Conservation (phyloP, 305 asterid genomes). For the Fraxinus latifolia region DNA sequence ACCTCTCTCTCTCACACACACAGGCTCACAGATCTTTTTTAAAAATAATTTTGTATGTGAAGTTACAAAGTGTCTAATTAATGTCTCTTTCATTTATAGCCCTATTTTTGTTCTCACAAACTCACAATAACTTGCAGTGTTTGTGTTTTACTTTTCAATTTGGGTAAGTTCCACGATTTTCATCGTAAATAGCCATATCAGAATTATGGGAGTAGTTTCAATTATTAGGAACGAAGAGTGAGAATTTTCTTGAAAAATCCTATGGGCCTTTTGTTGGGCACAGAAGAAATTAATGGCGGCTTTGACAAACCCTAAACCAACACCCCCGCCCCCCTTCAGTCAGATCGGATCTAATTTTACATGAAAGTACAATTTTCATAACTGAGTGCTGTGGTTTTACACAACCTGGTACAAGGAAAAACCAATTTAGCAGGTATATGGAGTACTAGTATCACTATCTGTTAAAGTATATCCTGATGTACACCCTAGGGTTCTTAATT, state of each 20-base stretch:
- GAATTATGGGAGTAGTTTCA: background rate
- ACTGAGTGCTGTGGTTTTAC: background rate
- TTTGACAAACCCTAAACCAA: background rate
- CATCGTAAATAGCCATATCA: background rate
- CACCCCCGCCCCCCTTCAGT: background rate
- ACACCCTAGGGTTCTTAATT: background rate
- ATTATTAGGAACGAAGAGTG: background rate
- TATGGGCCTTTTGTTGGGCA: background rate
- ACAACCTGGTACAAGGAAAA: background rate
- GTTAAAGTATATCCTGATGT: background rate
- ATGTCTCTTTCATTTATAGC: background rate
- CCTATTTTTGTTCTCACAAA: background rate
- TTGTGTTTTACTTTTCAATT: constrained; percentile 12
- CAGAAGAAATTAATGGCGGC: background rate
- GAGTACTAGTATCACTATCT: background rate
- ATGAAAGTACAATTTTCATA: background rate
- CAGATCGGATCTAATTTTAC: background rate
- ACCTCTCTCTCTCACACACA: background rate
- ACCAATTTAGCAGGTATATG: background rate
- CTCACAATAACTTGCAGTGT: background rate
- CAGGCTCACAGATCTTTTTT: background rate
- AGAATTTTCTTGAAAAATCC: background rate
- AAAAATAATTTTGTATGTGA: background rate
- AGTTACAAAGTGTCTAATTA: background rate
- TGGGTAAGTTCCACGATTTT: background rate